A percentile compares a stretch with the other conserved stretches of the same genome.
phyloP scores from a whole-genome alignment of 345 rosid species.

The Rhodamnia rubescens region DNA sequence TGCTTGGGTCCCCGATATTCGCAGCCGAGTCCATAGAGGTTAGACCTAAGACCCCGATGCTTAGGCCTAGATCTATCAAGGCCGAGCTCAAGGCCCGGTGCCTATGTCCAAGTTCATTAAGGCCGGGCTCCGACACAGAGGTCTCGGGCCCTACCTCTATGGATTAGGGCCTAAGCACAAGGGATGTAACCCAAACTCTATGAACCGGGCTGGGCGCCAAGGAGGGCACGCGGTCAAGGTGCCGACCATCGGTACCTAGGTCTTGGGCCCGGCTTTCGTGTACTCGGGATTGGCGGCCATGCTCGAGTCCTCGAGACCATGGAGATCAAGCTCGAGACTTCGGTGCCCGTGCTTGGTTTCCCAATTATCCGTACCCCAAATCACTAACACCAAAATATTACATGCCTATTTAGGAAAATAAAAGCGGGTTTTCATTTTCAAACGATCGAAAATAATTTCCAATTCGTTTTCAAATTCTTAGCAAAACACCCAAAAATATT shows the following conservation, averaged over 20 bases:
- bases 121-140: fast-evolving
- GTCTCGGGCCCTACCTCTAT: neutral
- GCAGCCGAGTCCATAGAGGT: neutral
- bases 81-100: neutral
- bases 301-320: neutral
- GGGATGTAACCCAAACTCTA: fast-evolving
- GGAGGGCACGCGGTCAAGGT: too few species aligned
- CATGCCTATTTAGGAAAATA: too few species aligned
- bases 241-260: too few species aligned
- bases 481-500: neutral
- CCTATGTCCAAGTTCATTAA: neutral
- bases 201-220: fast-evolving
- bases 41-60: neutral
- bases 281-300: neutral
- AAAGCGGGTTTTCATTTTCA: too few species aligned
- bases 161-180: neutral
- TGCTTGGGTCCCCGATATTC: neutral
- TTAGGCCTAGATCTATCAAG: neutral
- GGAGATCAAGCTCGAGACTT: neutral
- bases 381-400: too few species aligned
- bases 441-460: neutral
- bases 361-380: neutral
- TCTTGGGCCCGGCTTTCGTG: too few species aligned
- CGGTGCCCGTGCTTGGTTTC: neutral
- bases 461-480: neutral